Evolutionary conservation across 345 rosid species (phyloP).

Genomic region (Boechera divaricarpa): DNA sequence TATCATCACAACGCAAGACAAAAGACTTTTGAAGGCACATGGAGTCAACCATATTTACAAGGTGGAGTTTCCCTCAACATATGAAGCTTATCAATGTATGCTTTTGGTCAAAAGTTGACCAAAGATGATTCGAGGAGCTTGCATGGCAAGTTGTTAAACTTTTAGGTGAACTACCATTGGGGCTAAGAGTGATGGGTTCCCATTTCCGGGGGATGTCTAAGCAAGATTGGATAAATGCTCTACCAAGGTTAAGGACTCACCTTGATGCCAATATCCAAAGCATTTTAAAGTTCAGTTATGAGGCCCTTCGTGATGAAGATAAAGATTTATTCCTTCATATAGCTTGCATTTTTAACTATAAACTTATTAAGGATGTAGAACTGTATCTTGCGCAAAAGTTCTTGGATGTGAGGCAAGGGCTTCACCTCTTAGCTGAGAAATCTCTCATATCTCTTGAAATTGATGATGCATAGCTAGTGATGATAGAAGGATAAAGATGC

Average conservation of each 20-base stretch:
- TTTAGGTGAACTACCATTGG: not conserved
- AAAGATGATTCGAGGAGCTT: not conserved
- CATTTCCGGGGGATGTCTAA: not conserved
- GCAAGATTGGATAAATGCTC: not conserved
- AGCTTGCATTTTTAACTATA: not conserved
- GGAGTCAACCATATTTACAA: not conserved
- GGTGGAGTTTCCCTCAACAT: not conserved
- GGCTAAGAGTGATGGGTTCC: not conserved
- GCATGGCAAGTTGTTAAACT: not conserved
- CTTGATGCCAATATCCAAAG: not conserved
- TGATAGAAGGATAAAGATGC: not conserved
- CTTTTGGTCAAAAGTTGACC: not conserved
- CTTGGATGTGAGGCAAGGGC: not conserved
- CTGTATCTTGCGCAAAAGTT: not conserved
- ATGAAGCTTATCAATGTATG: not conserved
- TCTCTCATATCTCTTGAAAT: not conserved
- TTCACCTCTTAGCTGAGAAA: not conserved
- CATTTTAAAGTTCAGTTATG: not conserved
- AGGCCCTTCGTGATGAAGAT: not conserved
- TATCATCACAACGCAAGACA: not conserved
- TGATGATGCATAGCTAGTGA: fast-evolving
- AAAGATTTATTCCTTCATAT: not conserved
- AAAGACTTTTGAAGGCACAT: not conserved
- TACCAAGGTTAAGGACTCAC: not conserved
- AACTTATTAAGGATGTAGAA: too few species aligned